These are phyloP conservation scores for Rhodotorula sp. DNA, from an alignment of 1,284 basidiomycete genomes.

Conservation along the genomic window DNA sequence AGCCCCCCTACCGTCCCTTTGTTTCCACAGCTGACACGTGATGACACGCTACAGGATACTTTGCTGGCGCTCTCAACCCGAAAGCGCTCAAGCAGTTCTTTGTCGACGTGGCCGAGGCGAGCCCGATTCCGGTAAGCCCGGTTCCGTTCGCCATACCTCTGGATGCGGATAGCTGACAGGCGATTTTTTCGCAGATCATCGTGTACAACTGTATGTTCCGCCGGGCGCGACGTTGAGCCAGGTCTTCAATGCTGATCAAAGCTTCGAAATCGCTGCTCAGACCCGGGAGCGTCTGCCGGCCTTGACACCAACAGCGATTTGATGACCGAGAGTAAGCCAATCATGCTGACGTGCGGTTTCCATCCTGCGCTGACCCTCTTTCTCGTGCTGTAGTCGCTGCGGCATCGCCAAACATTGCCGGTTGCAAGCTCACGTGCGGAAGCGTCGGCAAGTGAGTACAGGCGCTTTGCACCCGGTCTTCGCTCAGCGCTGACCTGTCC, in stretches of 20 bases:
- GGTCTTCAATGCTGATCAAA: background rate
- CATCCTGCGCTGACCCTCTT: too few relatives aligned
- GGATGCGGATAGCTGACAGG: background rate
- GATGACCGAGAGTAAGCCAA: constrained; percentile 55
- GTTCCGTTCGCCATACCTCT: too few relatives aligned
- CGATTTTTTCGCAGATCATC: constrained; percentile 53
- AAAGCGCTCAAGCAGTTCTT: constrained; percentile 53
- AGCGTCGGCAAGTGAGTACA: constrained; percentile 28
- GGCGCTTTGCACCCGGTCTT: too few relatives aligned
- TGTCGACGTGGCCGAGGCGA: constrained; percentile 69
- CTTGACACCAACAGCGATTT: constrained; percentile 82
- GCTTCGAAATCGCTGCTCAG: background rate
- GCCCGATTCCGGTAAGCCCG: constrained; percentile 65
- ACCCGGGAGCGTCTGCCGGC: constrained; percentile 68
- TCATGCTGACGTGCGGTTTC: background rate
- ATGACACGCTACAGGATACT: constrained; percentile 45
- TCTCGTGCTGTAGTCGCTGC: constrained; percentile 14
- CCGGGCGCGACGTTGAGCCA: background rate
- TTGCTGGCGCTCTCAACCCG: constrained; percentile 52
- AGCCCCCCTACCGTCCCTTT: fast-evolving
- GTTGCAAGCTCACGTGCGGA: constrained; percentile 41
- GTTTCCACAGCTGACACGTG: background rate
- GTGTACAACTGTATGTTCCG: constrained; percentile 71
- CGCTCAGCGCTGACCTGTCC: background rate
- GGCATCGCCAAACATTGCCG: constrained; percentile 25